Base-by-base conservation (phyloP, 1,284 basidiomycete species). In the Thecaphora frezii region DNA sequence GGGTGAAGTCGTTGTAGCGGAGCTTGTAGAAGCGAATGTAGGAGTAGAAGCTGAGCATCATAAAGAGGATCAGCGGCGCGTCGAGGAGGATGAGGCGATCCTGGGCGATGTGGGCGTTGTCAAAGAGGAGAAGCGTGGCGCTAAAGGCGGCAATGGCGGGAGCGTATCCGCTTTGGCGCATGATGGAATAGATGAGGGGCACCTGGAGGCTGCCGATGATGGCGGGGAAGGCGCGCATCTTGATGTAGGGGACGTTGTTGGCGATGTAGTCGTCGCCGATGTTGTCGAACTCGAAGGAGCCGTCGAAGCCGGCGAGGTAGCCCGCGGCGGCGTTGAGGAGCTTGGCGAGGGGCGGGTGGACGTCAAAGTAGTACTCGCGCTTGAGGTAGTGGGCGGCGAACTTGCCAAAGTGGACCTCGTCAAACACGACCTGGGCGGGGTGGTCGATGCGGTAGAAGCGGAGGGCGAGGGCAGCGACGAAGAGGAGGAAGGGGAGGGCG, bases 81-180 rank as follows among this genome's bases (percentile, higher is more conserved):
- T 99, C 96, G 48, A 99, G 86, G 22, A 99, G 85, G 77, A 99
- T 97, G 44, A 99, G 85, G 45, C 96, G 90, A 36, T 91, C 91
- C 80, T 99, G 94, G 1, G 91, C 86, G 73, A 98, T 84, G 80
- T 99, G 96, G 1, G 90, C 94, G 75, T 97, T 99, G 80, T 99
- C 96, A 92, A 97, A 90, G 4, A 94, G 82, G 63, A 98, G 81
- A 21, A 98, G 82, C 47, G 82, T 81, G 1, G 94, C 91, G 43
- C 91, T 93, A 76, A 97, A 91, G 0, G 90, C 86, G 4, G 90
- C 87, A 54, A 97, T 87, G 44, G 90, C 82, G 13, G 91, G 89
- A 1, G 93, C 92, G 79, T 94, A 94, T 8, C 96, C 96, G 57
- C 89, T 90, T 82, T 97, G 91, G 79, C 96, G 89, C 96, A 98